Conservation (phyloP, 2,329 filamentous ascomycete species). For the Fusarium coffeatum region DNA sequence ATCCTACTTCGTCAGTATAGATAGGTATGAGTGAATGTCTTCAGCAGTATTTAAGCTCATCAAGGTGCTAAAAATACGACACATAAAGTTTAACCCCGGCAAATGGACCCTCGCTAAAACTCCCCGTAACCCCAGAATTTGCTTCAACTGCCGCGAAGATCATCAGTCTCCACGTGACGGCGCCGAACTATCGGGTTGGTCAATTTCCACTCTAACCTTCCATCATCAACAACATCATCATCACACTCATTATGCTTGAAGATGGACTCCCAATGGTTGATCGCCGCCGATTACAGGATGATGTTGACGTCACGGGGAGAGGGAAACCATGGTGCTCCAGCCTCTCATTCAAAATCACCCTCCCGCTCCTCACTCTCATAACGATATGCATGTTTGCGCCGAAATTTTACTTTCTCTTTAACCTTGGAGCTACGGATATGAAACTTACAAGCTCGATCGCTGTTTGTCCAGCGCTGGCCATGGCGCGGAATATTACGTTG, state of each 20-base stretch:
- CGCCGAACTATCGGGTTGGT: conserved; percentile 25
- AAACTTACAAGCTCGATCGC: conserved; percentile 31
- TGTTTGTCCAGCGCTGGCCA: conserved; percentile 34
- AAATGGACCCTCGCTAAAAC: conserved; percentile 4
- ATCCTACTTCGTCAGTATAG: too few relatives aligned
- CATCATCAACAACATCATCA: background rate
- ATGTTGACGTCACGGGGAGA: background rate
- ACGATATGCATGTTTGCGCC: conserved; percentile 34
- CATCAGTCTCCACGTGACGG: conserved; percentile 30
- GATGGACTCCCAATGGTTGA: conserved; percentile 9
- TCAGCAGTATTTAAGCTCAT: background rate
- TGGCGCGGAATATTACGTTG: conserved; percentile 51
- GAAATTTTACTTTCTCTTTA: conserved; percentile 20
- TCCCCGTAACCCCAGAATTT: conserved; percentile 1
- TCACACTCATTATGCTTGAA: conserved; percentile 13
- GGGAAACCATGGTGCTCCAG: conserved; percentile 25
- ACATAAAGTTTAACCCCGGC: conserved; percentile 6
- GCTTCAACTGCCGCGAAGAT: conserved; percentile 14
- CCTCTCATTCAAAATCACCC: conserved; percentile 26
- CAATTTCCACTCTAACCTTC: background rate
- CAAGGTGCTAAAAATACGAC: background rate
- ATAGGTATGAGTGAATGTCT: too few relatives aligned
- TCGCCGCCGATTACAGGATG: background rate
- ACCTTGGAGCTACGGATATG: conserved; percentile 21
- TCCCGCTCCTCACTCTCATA: conserved; percentile 31